Conservation (phyloP, 2,329 filamentous ascomycete genomes). For the Colletotrichum sp. region DNA sequence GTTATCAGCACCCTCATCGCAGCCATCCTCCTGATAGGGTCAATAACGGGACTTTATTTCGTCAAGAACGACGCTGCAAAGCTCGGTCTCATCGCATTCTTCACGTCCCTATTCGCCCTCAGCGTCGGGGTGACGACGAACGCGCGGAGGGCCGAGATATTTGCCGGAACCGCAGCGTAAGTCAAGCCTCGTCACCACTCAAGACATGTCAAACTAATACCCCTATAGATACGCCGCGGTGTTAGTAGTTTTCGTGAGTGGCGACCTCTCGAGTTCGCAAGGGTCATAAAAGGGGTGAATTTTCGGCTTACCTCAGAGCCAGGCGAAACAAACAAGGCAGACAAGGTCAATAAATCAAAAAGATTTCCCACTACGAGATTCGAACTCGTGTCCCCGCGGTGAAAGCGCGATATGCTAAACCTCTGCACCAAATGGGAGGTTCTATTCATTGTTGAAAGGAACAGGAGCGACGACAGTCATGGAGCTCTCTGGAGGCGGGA, state of each 20-base stretch:
- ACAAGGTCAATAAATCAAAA: not conserved
- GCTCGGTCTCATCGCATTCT: slow-evolving; percentile 20
- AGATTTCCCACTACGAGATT: not conserved
- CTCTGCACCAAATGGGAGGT: not conserved
- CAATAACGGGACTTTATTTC: slow-evolving; percentile 11
- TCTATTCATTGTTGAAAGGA: not conserved
- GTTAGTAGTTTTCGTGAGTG: slow-evolving; percentile 16
- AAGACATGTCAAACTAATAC: not conserved
- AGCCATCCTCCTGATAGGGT: not conserved
- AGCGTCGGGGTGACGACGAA: slow-evolving; percentile 22
- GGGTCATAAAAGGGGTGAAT: not conserved
- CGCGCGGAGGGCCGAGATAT: slow-evolving; percentile 19
- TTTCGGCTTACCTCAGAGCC: not conserved
- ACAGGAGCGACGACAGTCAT: not conserved
- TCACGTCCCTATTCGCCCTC: slow-evolving; percentile 20
- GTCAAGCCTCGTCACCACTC: not conserved
- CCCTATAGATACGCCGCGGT: slow-evolving; percentile 2
- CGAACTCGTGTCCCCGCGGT: not conserved
- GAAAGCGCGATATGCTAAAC: not conserved
- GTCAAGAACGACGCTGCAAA: not conserved
- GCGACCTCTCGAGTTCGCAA: not conserved
- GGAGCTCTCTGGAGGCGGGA: not conserved
- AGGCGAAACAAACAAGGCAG: not conserved
- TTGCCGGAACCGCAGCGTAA: slow-evolving; percentile 22
- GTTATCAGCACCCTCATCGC: slow-evolving; percentile 1